Percentiles rank a stretch among this genome's conserved stretches.
Evolutionary conservation across 257 asterid species (phyloP).

Genomic region (Solanum virginianum): DNA sequence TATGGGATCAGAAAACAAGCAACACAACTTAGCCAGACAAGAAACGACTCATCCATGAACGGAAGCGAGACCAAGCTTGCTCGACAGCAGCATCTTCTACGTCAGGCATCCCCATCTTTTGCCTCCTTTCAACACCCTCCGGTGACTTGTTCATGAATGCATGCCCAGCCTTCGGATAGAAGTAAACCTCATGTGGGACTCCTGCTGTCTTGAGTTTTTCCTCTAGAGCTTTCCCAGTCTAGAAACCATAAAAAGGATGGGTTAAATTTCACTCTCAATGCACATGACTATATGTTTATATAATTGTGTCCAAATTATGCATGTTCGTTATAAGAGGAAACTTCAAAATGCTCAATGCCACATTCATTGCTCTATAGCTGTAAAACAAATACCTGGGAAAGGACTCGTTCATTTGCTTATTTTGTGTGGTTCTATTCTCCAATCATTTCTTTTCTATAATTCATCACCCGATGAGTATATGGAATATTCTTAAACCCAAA

Average conservation of each 20-base stretch:
- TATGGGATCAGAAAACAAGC: not conserved
- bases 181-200: conserved; percentile 63
- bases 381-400: not conserved
- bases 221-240: conserved; percentile 80
- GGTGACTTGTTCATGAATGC: conserved; percentile 91
- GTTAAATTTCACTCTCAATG: not conserved
- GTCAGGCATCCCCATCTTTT: conserved; percentile 67
- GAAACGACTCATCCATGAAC: conserved; percentile 68
- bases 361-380: not conserved
- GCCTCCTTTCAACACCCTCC: conserved; percentile 63
- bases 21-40: conserved; percentile 27
- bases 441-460: not conserved
- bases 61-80: conserved; percentile 80
- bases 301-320: not conserved
- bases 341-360: not conserved
- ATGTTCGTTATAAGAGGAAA: not conserved
- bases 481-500: not conserved
- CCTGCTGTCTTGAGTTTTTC: conserved; percentile 73
- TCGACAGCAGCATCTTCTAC: conserved; percentile 62
- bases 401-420: not conserved
- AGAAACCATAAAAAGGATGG: not conserved
- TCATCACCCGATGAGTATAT: not conserved
- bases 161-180: conserved; percentile 66
- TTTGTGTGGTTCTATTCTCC: not conserved
- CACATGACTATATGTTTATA: not conserved